Evolutionary conservation across 495 filamentous ascomycete genomes (phyloP).

Genomic region (Hypoxylon crocopeplum): DNA sequence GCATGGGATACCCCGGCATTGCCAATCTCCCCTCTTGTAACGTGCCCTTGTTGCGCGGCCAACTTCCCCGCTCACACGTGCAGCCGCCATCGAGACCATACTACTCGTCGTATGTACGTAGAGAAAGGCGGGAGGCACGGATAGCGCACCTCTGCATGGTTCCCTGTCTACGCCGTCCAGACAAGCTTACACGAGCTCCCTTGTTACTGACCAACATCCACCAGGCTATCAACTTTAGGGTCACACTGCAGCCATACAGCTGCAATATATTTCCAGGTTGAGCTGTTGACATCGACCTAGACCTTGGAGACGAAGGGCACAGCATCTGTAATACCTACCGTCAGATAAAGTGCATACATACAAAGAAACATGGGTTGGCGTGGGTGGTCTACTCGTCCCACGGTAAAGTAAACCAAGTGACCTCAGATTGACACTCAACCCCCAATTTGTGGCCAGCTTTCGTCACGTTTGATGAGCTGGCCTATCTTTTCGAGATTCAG

Average conservation of each 20-base stretch:
- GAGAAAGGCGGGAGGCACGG: conserved; percentile 14
- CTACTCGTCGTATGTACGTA: conserved; percentile 9
- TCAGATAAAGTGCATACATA: too few relatives aligned
- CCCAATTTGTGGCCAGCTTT: background rate
- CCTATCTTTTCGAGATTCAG: conserved; percentile 12
- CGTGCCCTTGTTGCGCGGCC: conserved; percentile 24
- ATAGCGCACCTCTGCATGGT: background rate
- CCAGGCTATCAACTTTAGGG: conserved; percentile 31
- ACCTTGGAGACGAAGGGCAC: too few relatives aligned
- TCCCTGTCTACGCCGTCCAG: conserved; percentile 12
- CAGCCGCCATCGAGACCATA: conserved; percentile 10
- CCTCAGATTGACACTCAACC: too few relatives aligned
- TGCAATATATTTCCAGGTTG: conserved; percentile 29
- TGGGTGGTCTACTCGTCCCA: too few relatives aligned
- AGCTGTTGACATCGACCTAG: too few relatives aligned
- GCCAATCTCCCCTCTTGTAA: conserved; percentile 35
- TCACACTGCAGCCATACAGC: conserved; percentile 22
- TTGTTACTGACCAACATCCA: conserved; percentile 19
- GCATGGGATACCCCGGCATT: conserved; percentile 30
- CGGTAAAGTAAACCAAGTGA: too few relatives aligned
- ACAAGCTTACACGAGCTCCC: conserved; percentile 25
- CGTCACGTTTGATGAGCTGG: conserved; percentile 20
- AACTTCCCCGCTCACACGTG: conserved; percentile 30
- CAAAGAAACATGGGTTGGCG: too few relatives aligned
- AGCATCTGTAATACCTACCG: too few relatives aligned